Evolutionary conservation across 257 asterid species (phyloP), one percentile per base, ranked within the genome.

Genomic region (Primulina eburnea): DNA sequence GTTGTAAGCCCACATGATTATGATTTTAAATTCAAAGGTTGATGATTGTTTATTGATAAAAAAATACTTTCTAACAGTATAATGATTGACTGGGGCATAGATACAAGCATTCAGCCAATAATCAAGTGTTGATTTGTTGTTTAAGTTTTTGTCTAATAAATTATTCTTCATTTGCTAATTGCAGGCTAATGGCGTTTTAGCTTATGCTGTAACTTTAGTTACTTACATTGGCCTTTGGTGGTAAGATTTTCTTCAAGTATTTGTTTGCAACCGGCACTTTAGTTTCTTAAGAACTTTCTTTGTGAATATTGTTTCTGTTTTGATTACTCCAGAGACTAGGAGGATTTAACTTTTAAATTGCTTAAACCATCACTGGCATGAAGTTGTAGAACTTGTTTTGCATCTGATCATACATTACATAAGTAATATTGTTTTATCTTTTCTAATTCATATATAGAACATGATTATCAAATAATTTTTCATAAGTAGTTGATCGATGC

Each of bases 121-220:
- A 55, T 30, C 64, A 57, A 50, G 50, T 38, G 2, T 63, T 47
- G n/a, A 12, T 60, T 68, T 50, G 52, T 4, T 4, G 68, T 64
- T 43, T 64, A 21, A 53, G 53, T 35, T 62, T 61, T 57, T 40
- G 62, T 74, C 68, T 81, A 28, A 53, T 71, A 21, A 7, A 61
- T 50, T 16, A 70, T 40, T 65, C 14, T 32, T 65, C 65, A 7
- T 74, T 72, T 77, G 17, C 71, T 74, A 72, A 16, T 74, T 78
- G 81, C 86, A 92, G 98, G 98, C 90, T 55, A 92, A 92, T 74
- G 98, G 98, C 32, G 76, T 92, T 82, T 81, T 83, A 73, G 95
- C 98, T 43, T 92, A 88, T 79, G 88, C 78, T 10, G 95, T 90
- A 43, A 92, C 96, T 7, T 68, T 92, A 82, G 68, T 84, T 40